Conservation (phyloP, 495 filamentous ascomycete genomes). For the Pyrenula aspistea region DNA sequence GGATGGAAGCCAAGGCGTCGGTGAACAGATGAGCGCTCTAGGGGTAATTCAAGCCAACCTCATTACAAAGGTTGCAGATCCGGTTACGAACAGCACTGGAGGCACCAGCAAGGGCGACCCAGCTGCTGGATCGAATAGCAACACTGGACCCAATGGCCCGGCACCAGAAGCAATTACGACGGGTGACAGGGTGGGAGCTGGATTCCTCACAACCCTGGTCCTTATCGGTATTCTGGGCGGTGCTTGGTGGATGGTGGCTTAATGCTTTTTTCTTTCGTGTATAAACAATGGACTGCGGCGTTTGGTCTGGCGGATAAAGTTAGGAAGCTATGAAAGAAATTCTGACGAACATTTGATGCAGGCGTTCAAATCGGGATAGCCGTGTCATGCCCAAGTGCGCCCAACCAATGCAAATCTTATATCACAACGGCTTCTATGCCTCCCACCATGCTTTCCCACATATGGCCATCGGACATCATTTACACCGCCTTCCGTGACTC, state of each 20-base stretch:
- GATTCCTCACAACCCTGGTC: slow-evolving; percentile 41
- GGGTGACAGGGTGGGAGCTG: slow-evolving; percentile 48
- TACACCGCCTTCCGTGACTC: slow-evolving; percentile 1
- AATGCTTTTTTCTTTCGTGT: background rate
- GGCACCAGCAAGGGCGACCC: slow-evolving; percentile 68
- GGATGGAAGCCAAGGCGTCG: slow-evolving; percentile 47
- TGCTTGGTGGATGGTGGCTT: slow-evolving; percentile 26
- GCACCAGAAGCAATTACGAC: slow-evolving; percentile 23
- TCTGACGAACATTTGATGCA: slow-evolving; percentile 1
- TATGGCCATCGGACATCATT: no score
- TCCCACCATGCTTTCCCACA: no score
- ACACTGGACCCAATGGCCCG: slow-evolving; percentile 5
- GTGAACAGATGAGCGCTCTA: slow-evolving; percentile 63
- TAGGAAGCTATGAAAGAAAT: background rate
- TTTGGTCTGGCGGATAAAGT: no score
- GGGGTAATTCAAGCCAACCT: slow-evolving; percentile 55
- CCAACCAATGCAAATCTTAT: no score
- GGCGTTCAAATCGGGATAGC: no score
- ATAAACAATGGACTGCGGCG: background rate
- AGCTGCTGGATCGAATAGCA: slow-evolving; percentile 41
- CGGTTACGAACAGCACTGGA: slow-evolving; percentile 53
- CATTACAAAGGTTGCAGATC: slow-evolving; percentile 29
- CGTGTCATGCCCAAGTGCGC: no score
- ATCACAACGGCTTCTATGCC: no score
- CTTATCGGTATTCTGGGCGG: slow-evolving; percentile 25